Evolutionary conservation across 164 flowering plant genomes (phyloP).

Genomic region (Macadamia tetraphylla): DNA sequence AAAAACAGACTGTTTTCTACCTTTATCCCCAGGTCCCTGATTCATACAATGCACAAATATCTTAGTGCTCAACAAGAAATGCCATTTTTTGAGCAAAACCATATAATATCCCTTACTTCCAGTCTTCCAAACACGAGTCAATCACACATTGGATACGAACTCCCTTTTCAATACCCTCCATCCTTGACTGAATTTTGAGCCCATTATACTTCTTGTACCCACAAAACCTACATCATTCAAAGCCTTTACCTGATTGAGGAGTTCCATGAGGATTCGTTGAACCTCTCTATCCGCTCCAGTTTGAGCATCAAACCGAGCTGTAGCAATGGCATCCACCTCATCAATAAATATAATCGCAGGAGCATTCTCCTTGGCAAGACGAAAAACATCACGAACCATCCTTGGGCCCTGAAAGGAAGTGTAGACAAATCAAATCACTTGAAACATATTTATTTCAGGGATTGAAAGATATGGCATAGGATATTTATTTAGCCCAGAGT

Average conservation of each 20-base stretch:
- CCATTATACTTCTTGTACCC: not conserved
- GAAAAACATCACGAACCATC: slow-evolving; percentile 98
- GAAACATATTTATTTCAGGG: too few relatives aligned
- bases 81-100: too few relatives aligned
- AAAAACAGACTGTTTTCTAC: too few relatives aligned
- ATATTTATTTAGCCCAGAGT: too few relatives aligned
- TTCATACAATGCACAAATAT: too few relatives aligned
- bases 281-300: slow-evolving; percentile 99
- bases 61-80: too few relatives aligned
- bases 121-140: too few relatives aligned
- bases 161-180: too few relatives aligned
- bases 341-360: slow-evolving; percentile 97
- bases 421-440: not conserved
- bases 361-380: slow-evolving; percentile 95
- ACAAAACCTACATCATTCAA: not conserved
- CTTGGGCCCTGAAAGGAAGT: slow-evolving; percentile 68
- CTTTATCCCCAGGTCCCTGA: too few relatives aligned
- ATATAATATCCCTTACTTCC: too few relatives aligned
- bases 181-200: not conserved
- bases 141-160: too few relatives aligned
- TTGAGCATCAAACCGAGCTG: slow-evolving; percentile 99
- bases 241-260: slow-evolving; percentile 69
- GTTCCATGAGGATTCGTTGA: slow-evolving; percentile 95
- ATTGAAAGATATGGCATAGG: too few relatives aligned
- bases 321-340: slow-evolving; percentile 99